A percentile compares a stretch with the other conserved stretches of the same genome.
These are phyloP conservation scores for Penicillium turbatum DNA, from an alignment of 495 filamentous ascomycete genomes.

Conservation along the genomic window DNA sequence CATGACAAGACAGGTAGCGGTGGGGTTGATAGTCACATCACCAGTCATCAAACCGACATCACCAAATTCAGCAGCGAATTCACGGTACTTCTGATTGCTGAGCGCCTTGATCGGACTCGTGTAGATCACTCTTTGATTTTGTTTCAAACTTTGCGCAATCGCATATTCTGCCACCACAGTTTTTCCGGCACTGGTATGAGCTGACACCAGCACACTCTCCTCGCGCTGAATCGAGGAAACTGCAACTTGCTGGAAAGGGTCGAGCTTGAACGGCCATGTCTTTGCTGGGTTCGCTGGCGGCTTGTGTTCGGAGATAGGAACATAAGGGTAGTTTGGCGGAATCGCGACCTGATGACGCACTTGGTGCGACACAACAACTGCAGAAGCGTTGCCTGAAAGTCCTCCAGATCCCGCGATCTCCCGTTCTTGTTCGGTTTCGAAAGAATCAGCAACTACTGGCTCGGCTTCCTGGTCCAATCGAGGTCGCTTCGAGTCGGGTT, in stretches of 20 bases:
- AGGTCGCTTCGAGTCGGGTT: conserved; percentile 67
- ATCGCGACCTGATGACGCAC: conserved; percentile 97
- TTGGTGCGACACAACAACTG: conserved; percentile 87
- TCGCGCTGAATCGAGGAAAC: conserved; percentile 90
- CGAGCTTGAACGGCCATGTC: conserved; percentile 80
- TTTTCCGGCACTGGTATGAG: conserved; percentile 96
- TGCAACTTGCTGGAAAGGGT: conserved; percentile 93
- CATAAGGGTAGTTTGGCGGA: conserved; percentile 87
- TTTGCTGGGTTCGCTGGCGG: conserved; percentile 78
- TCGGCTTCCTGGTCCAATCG: conserved; percentile 68
- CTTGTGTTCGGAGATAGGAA: conserved; percentile 87
- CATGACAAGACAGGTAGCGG: conserved; percentile 97
- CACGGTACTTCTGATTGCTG: conserved; percentile 97
- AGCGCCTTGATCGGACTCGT: conserved; percentile 98
- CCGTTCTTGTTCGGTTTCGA: conserved; percentile 91
- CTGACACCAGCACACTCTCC: conserved; percentile 94
- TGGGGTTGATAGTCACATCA: conserved; percentile 98
- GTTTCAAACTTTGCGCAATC: conserved; percentile 93
- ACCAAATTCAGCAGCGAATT: conserved; percentile 91
- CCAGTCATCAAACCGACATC: conserved; percentile 98
- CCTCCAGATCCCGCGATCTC: conserved; percentile 79
- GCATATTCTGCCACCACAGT: conserved; percentile 98
- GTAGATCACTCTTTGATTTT: conserved; percentile 97
- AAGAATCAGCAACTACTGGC: conserved; percentile 86
- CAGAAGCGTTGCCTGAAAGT: conserved; percentile 62